Evolutionary conservation across 1,139 yeast genomes (phyloP).

Genomic region (Hanseniaspora gamundiae): DNA sequence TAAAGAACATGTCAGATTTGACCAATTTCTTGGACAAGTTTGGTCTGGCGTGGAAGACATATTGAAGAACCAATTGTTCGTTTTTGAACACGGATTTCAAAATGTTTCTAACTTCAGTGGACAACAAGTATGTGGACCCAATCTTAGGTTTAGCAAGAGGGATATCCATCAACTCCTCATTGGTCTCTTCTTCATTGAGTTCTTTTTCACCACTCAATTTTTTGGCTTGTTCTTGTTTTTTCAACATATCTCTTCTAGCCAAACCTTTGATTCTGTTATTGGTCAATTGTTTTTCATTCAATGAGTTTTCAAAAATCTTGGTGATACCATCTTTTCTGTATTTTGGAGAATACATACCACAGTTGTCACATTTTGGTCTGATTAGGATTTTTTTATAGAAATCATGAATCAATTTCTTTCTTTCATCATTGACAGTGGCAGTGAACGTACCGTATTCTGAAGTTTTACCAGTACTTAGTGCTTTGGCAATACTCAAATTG

Average conservation of each 20-base stretch:
- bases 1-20: conserved; percentile 80
- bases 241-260: conserved; percentile 59
- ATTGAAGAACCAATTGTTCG: conserved; percentile 53
- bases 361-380: conserved; percentile 85
- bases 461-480: conserved; percentile 70
- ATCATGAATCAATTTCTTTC: conserved; percentile 63
- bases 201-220: conserved; percentile 17
- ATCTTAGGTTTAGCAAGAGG: conserved; percentile 37
- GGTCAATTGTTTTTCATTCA: conserved; percentile 67
- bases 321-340: conserved; percentile 92
- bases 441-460: conserved; percentile 58
- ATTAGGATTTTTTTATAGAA: conserved; percentile 61
- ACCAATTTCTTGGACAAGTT: conserved; percentile 34
- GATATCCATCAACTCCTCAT: conserved; percentile 3
- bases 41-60: conserved; percentile 72
- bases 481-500: conserved; percentile 53
- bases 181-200: conserved; percentile 15
- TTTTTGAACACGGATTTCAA: conserved; percentile 60
- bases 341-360: conserved; percentile 89
- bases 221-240: conserved; percentile 24
- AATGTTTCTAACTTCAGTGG: conserved; percentile 76
- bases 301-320: conserved; percentile 80
- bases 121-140: conserved; percentile 74
- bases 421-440: conserved; percentile 76
- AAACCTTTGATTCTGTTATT: conserved; percentile 78